Conservation (phyloP, 2,329 filamentous ascomycete species). For the Pseudogymnoascus sp. region DNA sequence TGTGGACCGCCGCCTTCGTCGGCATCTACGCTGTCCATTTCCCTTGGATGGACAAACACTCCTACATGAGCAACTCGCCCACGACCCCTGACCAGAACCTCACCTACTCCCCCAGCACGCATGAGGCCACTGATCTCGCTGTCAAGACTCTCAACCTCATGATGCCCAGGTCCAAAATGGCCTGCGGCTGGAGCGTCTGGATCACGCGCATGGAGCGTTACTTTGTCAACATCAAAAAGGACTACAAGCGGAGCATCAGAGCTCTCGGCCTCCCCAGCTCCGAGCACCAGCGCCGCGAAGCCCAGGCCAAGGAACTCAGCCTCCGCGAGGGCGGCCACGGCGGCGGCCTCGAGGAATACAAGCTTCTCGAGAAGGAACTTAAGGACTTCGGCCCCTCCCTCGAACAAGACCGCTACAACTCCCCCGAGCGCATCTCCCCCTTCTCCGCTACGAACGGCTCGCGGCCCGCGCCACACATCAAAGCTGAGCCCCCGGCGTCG, state of each 20-base stretch:
- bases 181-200: slow-evolving; percentile 44
- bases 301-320: slow-evolving; percentile 25
- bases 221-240: slow-evolving; percentile 41
- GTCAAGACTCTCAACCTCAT: slow-evolving; percentile 43
- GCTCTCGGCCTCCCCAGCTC: not conserved
- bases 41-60: slow-evolving; percentile 55
- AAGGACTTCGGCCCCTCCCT: slow-evolving; percentile 35
- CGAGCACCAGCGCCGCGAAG: slow-evolving; percentile 22
- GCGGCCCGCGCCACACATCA: not conserved
- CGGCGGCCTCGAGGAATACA: slow-evolving; percentile 48
- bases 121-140: slow-evolving; percentile 36
- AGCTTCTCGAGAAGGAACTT: slow-evolving; percentile 43
- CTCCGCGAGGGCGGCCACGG: slow-evolving; percentile 36
- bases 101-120: slow-evolving; percentile 8
- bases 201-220: slow-evolving; percentile 45
- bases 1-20: slow-evolving; percentile 58
- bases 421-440: not conserved
- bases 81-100: slow-evolving; percentile 13
- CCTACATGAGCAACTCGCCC: slow-evolving; percentile 40
- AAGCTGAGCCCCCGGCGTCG: not conserved
- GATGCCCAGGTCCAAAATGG: slow-evolving; percentile 45
- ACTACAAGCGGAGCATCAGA: slow-evolving; percentile 24
- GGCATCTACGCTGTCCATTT: slow-evolving; percentile 60
- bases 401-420: not conserved
- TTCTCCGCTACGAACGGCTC: not conserved